A percentile compares a stretch with the other conserved stretches of the same genome.
These are phyloP conservation scores for Helianthus tuberosus DNA, from an alignment of 129 eudicot genomes.

Conservation along the genomic window DNA sequence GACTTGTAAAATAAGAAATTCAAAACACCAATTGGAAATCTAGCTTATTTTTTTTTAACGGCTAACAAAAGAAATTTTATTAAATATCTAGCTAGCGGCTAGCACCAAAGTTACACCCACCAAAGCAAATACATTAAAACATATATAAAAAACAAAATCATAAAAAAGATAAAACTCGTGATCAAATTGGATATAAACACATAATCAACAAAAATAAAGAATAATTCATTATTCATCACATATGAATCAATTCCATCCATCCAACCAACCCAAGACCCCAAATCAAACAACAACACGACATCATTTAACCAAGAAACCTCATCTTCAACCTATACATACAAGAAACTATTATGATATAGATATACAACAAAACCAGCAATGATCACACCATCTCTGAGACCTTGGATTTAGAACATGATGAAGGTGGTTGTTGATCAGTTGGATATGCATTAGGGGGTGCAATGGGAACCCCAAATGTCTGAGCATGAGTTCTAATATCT, in stretches of 20 bases:
- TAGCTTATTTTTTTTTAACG: too few species aligned
- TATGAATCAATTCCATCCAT: background rate
- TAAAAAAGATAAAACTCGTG: background rate
- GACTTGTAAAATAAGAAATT: too few species aligned
- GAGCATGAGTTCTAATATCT: slow-evolving; percentile 58
- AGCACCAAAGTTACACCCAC: too few species aligned
- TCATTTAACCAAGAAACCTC: background rate
- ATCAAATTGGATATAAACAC: background rate
- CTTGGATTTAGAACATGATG: slow-evolving; percentile 25
- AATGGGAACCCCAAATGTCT: slow-evolving; percentile 55
- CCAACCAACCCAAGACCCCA: background rate
- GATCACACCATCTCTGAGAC: slow-evolving; percentile 26
- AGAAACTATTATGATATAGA: background rate
- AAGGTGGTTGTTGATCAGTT: slow-evolving; percentile 16
- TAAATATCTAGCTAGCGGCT: too few species aligned
- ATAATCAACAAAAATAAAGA: background rate
- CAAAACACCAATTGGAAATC: too few species aligned
- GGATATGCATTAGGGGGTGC: slow-evolving; percentile 50
- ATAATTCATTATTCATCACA: slow-evolving; percentile 11
- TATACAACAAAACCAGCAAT: background rate
- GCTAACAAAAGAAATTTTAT: too few species aligned
- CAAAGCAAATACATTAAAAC: too few species aligned
- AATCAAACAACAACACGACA: too few species aligned
- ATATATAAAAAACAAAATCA: background rate
- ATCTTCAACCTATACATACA: background rate